Evolutionary conservation across 169 alveolate genomes (phyloP).

Genomic region (Babesia microti): DNA sequence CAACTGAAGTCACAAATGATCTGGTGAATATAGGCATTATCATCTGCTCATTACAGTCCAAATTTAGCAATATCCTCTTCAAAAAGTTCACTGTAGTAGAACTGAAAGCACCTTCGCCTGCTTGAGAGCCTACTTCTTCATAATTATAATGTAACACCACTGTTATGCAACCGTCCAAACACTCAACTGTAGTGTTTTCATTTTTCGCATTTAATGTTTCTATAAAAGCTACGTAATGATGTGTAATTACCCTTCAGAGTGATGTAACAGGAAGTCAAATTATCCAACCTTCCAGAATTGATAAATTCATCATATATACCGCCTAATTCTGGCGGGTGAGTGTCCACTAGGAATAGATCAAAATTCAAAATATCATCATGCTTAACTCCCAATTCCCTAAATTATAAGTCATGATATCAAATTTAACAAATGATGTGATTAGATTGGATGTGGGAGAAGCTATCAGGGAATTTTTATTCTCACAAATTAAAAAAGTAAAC

Average conservation of each 20-base stretch:
- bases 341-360: conserved; percentile 84
- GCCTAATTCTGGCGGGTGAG: conserved; percentile 71
- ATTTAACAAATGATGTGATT: not conserved
- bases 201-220: too few relatives aligned
- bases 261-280: conserved; percentile 58
- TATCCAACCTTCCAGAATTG: conserved; percentile 86
- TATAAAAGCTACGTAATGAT: not conserved
- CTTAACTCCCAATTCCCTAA: conserved; percentile 39
- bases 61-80: conserved; percentile 25
- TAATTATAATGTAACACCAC: conserved; percentile 26
- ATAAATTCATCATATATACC: conserved; percentile 90
- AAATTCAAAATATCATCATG: conserved; percentile 62
- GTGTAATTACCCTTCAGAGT: conserved; percentile 1
- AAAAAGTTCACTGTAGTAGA: conserved; percentile 40
- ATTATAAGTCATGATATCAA: not conserved
- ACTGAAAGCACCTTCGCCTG: conserved; percentile 52
- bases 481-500: too few relatives aligned
- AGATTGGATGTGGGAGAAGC: too few relatives aligned
- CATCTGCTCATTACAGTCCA: conserved; percentile 11
- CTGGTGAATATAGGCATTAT: too few relatives aligned
- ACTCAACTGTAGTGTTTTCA: too few relatives aligned
- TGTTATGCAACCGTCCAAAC: conserved; percentile 13
- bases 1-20: conserved; percentile 22
- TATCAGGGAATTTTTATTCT: too few relatives aligned
- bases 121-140: conserved; percentile 57